Base-by-base conservation (phyloP, 139 green algal genomes). In the Picochlorum sp. region DNA sequence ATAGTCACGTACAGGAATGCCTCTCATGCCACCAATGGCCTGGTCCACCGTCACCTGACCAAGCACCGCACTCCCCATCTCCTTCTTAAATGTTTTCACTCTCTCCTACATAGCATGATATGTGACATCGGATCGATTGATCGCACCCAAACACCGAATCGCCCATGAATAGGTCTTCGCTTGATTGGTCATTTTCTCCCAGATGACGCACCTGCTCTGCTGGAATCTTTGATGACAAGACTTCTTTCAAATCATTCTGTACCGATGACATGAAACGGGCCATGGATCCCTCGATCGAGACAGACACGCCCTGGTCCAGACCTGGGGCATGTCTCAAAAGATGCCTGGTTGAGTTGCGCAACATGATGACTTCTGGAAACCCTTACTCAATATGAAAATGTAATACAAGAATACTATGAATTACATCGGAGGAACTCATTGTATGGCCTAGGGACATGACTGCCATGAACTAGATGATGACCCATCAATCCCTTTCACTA, bases 11-110 rank as follows among this genome's bases (percentile, higher is more conserved):
- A 54, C 47, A 13, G 89, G 86, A 68, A 99, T 96, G 61, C 94
- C 93, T 15, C 94, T 80, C 94, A 99, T 99, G 69, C 94, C 94
- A 57, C 94, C 94, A 37, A 99, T 85, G 6, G 70, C 75, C 81
- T 85, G 83, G 24, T 95, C 83, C n/a, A 93, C 80, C 1, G 89
- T 97, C n/a, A 90, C 80, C 15, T 90, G 72, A 5, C 90, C 93
- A 18, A 98, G 67, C 13, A 62, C 58, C 45, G 91, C 85, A 31
- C 30, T 44, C 23, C 90, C 93, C 58, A 86, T 51, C 26, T 75
- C 60, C 60, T 88, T 88, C 70, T 95, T 95, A 3, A 98, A 57
- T 2, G 71, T 49, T 62, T 96, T 96, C 14, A 98, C 51, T 3
- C 85, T 79, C 13, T 88, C 91, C 86, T 97, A 80, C 55, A 57